Evolutionary conservation across 352 stramenopile species (phyloP), one percentile per base, ranked within the genome.

Genomic region (Phytophthora ohioensis): DNA sequence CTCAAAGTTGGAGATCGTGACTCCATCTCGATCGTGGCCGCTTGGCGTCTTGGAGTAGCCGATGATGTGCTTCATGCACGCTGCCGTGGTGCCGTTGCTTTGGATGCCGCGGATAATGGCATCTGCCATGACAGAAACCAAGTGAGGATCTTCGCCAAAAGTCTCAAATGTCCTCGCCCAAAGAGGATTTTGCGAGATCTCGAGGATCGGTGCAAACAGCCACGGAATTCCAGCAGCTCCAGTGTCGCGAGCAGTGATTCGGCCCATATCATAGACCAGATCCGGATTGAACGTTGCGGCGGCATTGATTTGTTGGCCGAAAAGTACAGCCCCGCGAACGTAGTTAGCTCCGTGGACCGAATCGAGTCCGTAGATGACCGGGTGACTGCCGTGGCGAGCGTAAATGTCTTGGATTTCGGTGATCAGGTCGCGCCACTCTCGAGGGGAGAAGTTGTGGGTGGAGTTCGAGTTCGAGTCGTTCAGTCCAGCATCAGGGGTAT

Each of bases 121-220:
- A 38, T 83, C 72, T 1, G 82, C 92, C 85, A 98, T 94, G 42
- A 88, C 69, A 0, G 89, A 85, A 1, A 91, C 91, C 6, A 98
- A 32, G 35, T 92, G 65, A 6, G 92, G 91, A 59, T 98, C 93
- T 85, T 98, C 92, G 4, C 96, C 93, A 78, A 98, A 99, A 10
- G 94, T 98, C 74, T 99, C 96, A 61, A 90, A 98, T 4, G 95
- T 93, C 13, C 95, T 78, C 3, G 87, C 71, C 94, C 94, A 98
- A 11, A 94, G 76, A 0, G 92, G 87, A 63, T 98, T 94, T 52
- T 91, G 86, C 0, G 87, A 87, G 54, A 99, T 78, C 58, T 95
- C 88, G 12, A 93, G 78, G 17, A 98, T 92, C 0, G 95, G 95
- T 6, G 76, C 82, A 80, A 98, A 98, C 1, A 98, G 51, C 93